phyloP scores from a whole-genome alignment of 2,329 filamentous ascomycete species.

The Fusarium incarnatum region DNA sequence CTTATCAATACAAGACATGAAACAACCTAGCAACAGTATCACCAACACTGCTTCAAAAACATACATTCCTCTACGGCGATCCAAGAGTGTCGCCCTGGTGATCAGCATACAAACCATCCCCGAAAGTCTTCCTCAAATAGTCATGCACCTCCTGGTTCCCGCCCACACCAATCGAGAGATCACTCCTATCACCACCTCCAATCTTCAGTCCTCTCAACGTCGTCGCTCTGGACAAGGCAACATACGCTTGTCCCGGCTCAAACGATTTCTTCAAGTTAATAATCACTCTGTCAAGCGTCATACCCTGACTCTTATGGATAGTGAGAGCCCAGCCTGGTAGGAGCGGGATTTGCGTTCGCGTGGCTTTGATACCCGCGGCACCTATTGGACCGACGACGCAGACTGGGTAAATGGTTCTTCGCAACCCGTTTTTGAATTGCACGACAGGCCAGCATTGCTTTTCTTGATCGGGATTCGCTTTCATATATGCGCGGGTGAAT shows the following conservation, averaged over 20 bases:
- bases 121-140: conserved; percentile 24
- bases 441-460: conserved; percentile 51
- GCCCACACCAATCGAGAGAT: background rate
- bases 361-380: conserved; percentile 57
- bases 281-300: conserved; percentile 64
- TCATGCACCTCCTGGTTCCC: conserved; percentile 12
- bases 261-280: background rate
- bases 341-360: conserved; percentile 72
- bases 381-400: conserved; percentile 58
- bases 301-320: conserved; percentile 72
- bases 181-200: background rate
- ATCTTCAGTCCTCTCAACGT: conserved; percentile 19
- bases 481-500: background rate
- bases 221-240: background rate
- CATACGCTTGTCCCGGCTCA: background rate
- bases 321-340: conserved; percentile 71
- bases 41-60: background rate
- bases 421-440: conserved; percentile 61
- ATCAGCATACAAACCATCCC: background rate
- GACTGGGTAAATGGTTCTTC: conserved; percentile 61
- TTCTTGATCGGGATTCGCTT: fast-evolving
- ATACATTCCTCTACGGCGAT: too few species aligned
- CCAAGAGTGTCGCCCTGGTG: too few species aligned
- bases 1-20: background rate
- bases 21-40: too few species aligned